Percentiles rank a stretch among this genome's conserved stretches.
Conservation (phyloP, 768 basidiomycete genomes). For the Tulasnella calospora region DNA sequence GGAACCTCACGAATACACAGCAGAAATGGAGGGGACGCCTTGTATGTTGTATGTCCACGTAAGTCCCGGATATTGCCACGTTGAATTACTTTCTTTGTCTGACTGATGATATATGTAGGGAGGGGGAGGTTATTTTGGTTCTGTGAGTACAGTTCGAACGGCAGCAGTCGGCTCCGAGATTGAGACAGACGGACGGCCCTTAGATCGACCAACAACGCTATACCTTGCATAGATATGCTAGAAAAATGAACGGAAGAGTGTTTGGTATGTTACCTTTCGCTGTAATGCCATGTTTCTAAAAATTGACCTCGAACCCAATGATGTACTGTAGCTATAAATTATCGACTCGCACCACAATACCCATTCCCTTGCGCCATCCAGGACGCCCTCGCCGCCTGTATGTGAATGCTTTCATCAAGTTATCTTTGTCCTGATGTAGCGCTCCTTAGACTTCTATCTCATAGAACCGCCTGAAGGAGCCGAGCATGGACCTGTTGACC, state of each 20-base stretch:
- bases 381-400: slow-evolving; percentile 83
- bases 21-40: slow-evolving; percentile 38
- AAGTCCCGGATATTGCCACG: background rate
- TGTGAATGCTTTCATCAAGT: slow-evolving; percentile 31
- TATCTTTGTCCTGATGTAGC: background rate
- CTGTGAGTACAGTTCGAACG: slow-evolving; percentile 5
- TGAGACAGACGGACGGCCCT: slow-evolving; percentile 13
- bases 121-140: slow-evolving; percentile 28
- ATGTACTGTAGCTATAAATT: slow-evolving; percentile 40
- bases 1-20: slow-evolving; percentile 30
- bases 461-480: slow-evolving; percentile 80
- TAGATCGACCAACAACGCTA: slow-evolving; percentile 54
- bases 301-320: background rate
- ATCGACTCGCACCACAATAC: slow-evolving; percentile 88
- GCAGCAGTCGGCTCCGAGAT: slow-evolving; percentile 5
- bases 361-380: slow-evolving; percentile 95
- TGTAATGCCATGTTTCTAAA: background rate
- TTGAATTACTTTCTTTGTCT: slow-evolving; percentile 13
- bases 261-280: slow-evolving; percentile 48
- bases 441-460: slow-evolving; percentile 67
- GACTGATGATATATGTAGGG: background rate
- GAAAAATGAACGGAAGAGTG: slow-evolving; percentile 88
- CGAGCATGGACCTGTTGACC: slow-evolving; percentile 71
- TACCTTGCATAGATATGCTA: slow-evolving; percentile 49
- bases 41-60: slow-evolving; percentile 40